Evolutionary conservation across 805 yeast species (phyloP), one percentile per base, ranked within the genome.

Genomic region (Sporopachydermia quercuum): DNA sequence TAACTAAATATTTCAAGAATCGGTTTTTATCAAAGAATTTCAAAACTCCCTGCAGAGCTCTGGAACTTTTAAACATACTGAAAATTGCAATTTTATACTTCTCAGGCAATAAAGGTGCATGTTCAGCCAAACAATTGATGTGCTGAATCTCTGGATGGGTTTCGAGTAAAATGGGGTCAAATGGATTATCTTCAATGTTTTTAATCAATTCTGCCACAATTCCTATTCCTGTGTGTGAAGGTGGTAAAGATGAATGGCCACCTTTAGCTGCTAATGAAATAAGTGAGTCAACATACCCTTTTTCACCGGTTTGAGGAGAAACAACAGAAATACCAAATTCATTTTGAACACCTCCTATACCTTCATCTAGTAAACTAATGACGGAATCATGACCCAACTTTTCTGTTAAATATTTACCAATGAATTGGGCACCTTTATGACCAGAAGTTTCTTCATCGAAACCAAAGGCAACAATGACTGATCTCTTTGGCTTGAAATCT

Each of bases 241-340:
- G 89, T 5, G 93, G 91, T n/a, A 68, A 55, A 5, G 87, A 78
- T 1, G 89, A 74, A 52, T 81, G 93, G 5, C 93, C 93, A 33
- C 93, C 93, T 11, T 74, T 72, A 15, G 81, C 75, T 16, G 59
- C 58, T 34, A 80, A 57, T 3, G 63, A 62, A 35, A 78, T 61
- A 18, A 51, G 44, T 3, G 68, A 48, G 47, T 75, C 76, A 15
- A 76, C 52, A 42, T 65, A 68, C 3, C 83, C 82, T 54, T 75
- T 76, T 51, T 78, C 81, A 15, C 73, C 74, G 11, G 77, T 70
- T 3, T 74, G 68, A 3, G 76, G 70, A 18, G 68, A 58, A 2
- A 77, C 71, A 43, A 73, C 61, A 23, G 66, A 66, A 37, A 66
- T 60, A 30, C 70, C 81, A 15, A 70, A 58, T 11, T 49, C 40